A percentile compares a stretch with the other conserved stretches of the same genome.
Conservation (phyloP, 2,329 filamentous ascomycete species). For the Huntiella savannae region DNA sequence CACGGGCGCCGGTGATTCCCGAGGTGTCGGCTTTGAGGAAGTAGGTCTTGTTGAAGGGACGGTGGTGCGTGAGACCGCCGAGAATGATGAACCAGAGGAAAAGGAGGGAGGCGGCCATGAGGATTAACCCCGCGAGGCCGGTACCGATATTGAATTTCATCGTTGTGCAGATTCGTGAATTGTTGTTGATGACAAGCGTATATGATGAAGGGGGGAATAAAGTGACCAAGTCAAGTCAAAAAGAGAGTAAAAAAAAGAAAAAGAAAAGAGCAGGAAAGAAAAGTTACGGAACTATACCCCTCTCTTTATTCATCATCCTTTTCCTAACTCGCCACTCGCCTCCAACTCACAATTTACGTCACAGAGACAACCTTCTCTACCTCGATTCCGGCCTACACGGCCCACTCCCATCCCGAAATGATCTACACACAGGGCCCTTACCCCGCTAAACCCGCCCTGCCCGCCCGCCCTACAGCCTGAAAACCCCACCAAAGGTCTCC, state of each 20-base stretch:
- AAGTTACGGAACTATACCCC: not conserved
- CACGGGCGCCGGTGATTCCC: slow-evolving; percentile 48
- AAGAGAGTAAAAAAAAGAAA: not conserved
- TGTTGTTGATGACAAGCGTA: not conserved
- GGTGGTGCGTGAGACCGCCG: slow-evolving; percentile 27
- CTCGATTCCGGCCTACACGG: too few species aligned
- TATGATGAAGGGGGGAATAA: not conserved
- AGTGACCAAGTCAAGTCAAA: not conserved
- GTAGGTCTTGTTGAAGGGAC: slow-evolving; percentile 54
- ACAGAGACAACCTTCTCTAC: too few species aligned
- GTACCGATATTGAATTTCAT: slow-evolving; percentile 5
- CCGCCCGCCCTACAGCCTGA: too few species aligned
- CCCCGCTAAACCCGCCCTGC: too few species aligned
- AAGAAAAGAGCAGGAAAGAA: not conserved
- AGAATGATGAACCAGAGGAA: slow-evolving; percentile 42
- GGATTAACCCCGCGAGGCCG: slow-evolving; percentile 19
- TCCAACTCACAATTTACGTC: too few species aligned
- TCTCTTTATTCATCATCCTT: too few species aligned
- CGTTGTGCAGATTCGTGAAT: not conserved
- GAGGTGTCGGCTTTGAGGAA: slow-evolving; percentile 67
- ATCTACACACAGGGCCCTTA: too few species aligned
- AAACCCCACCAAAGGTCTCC: too few species aligned
- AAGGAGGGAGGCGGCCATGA: slow-evolving; percentile 32
- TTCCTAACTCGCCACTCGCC: too few species aligned
- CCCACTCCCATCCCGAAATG: too few species aligned